Percentiles rank a stretch among this genome's conserved stretches.
These are phyloP conservation scores for Exophiala spinifera DNA, from an alignment of 2,329 filamentous ascomycete species.

Conservation along the genomic window DNA sequence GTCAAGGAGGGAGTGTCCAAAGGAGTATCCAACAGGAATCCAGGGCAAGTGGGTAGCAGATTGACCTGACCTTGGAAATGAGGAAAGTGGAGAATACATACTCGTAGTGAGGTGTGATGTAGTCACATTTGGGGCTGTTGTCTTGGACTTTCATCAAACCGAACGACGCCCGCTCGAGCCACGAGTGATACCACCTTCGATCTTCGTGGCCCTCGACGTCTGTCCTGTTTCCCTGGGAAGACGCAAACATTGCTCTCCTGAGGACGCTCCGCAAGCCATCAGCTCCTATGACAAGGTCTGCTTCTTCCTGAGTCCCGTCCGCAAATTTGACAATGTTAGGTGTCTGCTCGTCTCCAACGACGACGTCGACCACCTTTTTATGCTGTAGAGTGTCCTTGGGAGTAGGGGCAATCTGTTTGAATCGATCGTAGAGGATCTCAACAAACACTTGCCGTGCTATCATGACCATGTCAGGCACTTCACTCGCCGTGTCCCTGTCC, in stretches of 20 bases:
- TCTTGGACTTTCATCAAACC: neutral
- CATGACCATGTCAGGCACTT: slow-evolving; percentile 27
- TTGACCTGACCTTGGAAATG: no score
- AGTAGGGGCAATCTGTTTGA: slow-evolving; percentile 32
- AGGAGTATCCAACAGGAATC: no score
- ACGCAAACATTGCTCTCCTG: slow-evolving; percentile 38
- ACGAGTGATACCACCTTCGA: neutral
- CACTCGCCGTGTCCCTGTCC: slow-evolving; percentile 8
- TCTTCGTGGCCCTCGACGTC: neutral
- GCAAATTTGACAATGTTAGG: slow-evolving; percentile 30
- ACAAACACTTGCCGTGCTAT: slow-evolving; percentile 41
- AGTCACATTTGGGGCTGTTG: slow-evolving; percentile 7
- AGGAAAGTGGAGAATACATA: neutral
- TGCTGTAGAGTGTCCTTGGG: slow-evolving; percentile 33
- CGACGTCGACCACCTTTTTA: slow-evolving; percentile 34
- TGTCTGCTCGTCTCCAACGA: slow-evolving; percentile 18
- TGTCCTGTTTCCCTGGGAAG: neutral
- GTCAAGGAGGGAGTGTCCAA: neutral
- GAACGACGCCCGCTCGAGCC: slow-evolving; percentile 8
- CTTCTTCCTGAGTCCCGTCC: slow-evolving; percentile 36
- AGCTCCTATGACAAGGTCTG: slow-evolving; percentile 44
- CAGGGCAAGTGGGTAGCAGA: no score
- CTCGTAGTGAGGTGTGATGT: slow-evolving; percentile 39
- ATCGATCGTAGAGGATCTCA: slow-evolving; percentile 36
- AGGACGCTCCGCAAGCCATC: slow-evolving; percentile 41